A percentile compares a stretch with the other conserved stretches of the same genome.
Conservation (phyloP, 2,329 filamentous ascomycete species). For the Boeremia exigua region DNA sequence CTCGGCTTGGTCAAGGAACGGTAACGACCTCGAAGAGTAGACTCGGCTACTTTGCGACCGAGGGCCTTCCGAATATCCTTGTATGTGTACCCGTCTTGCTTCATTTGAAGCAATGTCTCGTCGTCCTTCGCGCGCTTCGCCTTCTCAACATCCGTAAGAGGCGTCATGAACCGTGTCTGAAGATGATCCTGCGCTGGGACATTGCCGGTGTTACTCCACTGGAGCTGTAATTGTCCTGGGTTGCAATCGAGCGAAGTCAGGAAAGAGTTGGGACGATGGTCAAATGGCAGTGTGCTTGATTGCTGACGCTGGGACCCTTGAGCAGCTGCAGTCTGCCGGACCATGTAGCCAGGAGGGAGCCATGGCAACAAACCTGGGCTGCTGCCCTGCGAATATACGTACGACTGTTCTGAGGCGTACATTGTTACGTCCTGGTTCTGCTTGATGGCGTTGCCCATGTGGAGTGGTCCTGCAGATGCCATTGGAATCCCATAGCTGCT, state of each 20-base stretch:
- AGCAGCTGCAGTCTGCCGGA: neutral
- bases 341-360: slow-evolving; percentile 8
- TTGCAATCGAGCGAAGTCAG: neutral
- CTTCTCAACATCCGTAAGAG: neutral
- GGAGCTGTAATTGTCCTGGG: slow-evolving; percentile 1
- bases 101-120: slow-evolving; percentile 58
- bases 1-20: slow-evolving; percentile 70
- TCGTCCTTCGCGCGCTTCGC: slow-evolving; percentile 32
- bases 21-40: slow-evolving; percentile 73
- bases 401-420: slow-evolving; percentile 14
- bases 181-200: slow-evolving; percentile 10
- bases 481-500: neutral
- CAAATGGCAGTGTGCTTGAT: neutral
- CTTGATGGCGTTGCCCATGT: neutral
- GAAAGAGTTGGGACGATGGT: slow-evolving; percentile 2
- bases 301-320: neutral
- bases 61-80: slow-evolving; percentile 65
- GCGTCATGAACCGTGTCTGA: slow-evolving; percentile 7
- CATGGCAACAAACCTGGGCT: slow-evolving; percentile 14
- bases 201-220: slow-evolving; percentile 11
- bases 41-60: slow-evolving; percentile 69
- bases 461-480: neutral
- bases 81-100: slow-evolving; percentile 66
- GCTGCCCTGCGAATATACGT: slow-evolving; percentile 10
- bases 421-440: neutral